A percentile compares a stretch with the other conserved stretches of the same genome.
Evolutionary conservation across 2,329 filamentous ascomycete species (phyloP).

Genomic region (Calcarisporium arbuscula): DNA sequence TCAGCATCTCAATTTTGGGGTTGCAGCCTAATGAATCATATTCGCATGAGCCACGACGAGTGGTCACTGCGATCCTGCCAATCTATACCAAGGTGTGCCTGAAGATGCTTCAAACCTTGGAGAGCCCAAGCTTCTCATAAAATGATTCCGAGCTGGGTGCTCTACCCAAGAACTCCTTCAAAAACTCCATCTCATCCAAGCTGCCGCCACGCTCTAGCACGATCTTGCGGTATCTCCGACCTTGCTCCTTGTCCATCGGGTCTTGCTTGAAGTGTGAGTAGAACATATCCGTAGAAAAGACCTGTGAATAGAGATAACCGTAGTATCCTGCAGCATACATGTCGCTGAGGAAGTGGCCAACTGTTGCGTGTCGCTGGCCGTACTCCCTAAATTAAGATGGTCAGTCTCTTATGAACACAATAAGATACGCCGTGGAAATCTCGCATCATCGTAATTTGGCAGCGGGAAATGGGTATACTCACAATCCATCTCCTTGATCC

Average conservation of each 20-base stretch:
- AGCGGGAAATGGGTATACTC: too few relatives aligned
- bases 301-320: conserved; percentile 66
- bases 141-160: conserved; percentile 74
- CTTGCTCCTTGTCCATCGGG: conserved; percentile 70
- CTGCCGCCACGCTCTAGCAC: conserved; percentile 73
- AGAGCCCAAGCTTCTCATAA: conserved; percentile 65
- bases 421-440: too few relatives aligned
- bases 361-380: conserved; percentile 74
- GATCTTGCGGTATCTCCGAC: conserved; percentile 68
- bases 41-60: too few relatives aligned
- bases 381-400: conserved; percentile 42
- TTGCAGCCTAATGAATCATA: too few relatives aligned
- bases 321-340: conserved; percentile 88
- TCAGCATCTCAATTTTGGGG: too few relatives aligned
- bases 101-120: too few relatives aligned
- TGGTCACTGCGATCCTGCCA: too few relatives aligned
- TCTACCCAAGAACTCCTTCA: conserved; percentile 72
- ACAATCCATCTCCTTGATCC: conserved; percentile 50
- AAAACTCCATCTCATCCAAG: conserved; percentile 73
- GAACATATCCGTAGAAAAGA: conserved; percentile 85
- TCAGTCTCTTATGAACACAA: conserved; percentile 21
- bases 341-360: conserved; percentile 76
- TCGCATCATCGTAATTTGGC: too few relatives aligned
- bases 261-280: conserved; percentile 70
- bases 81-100: too few relatives aligned